Evolutionary conservation across 2,329 filamentous ascomycete genomes (phyloP), one percentile per base, ranked within the genome.

Genomic region (Cercospora sp.): DNA sequence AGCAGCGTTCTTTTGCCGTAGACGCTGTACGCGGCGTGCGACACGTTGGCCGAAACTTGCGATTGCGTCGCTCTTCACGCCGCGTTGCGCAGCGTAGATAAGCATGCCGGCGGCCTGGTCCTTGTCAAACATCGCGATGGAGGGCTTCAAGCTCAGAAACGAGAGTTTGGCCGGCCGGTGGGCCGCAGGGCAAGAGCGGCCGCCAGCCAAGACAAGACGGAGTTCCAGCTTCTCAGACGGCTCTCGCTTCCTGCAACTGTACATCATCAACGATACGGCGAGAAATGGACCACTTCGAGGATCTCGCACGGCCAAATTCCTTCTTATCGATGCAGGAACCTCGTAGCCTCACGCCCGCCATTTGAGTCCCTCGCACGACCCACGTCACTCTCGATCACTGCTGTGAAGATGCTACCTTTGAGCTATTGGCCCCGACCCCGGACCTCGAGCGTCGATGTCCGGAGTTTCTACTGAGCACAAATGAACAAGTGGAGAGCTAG

Each of bases 121-220:
- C 48, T 13, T 26, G 48, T 28, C 20, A 16, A 28, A 7, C 4
- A 23, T 53, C 10, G 23, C 5, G 5, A 53, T 28, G 48, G 23
- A 53, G 48, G 48, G 23, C 48, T 53, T 53, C 48, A 23, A 28
- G 48, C 48, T 53, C 48, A 40, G 48, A 16, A 26, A 53, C 48
- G 48, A 26, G 48, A 53, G 20, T 53, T 48, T 53, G 23, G 48
- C 48, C 48, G 48, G 48, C 48, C 48, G 48, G 48, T 16, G 48
- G 48, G 48, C 48, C 48, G 45, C 45, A 51, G 45, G 51, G 53
- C 42, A 59, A 59, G 51, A 53, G 23, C 63, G 45, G 45, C 45
- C 59, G 59, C 68, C 85, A 85, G 16, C 88, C 78, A 74, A 87
- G 84, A 1, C 85, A 85, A 0, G 86, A 84, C 64, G 85, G 83